A percentile compares a stretch with the other conserved stretches of the same genome.
Conservation (phyloP, 1,284 basidiomycete species). For the Xerocomus tenax region DNA sequence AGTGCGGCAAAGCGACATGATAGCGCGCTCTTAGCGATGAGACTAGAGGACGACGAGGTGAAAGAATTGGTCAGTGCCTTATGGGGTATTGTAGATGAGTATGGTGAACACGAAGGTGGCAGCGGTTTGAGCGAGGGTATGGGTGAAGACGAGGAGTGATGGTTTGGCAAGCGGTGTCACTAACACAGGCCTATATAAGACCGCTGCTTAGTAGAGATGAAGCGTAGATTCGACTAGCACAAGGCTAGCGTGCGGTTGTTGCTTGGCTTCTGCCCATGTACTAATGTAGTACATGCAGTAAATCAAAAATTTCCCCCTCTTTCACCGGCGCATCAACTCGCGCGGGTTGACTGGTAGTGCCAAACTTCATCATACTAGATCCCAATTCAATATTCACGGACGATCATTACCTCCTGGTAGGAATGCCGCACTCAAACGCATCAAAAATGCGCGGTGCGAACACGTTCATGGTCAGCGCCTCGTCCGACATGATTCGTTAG, state of each 20-base stretch:
- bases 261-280: too few relatives aligned
- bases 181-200: too few relatives aligned
- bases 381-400: not conserved
- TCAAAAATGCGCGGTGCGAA: not conserved
- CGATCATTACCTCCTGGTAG: not conserved
- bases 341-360: too few relatives aligned
- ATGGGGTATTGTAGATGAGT: slow-evolving; percentile 45
- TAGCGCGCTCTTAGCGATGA: slow-evolving; percentile 24
- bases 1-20: slow-evolving; percentile 27
- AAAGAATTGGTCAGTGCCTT: slow-evolving; percentile 44
- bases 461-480: not conserved
- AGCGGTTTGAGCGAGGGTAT: slow-evolving; percentile 17
- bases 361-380: not conserved
- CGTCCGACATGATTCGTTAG: not conserved
- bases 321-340: not conserved
- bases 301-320: not conserved
- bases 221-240: too few relatives aligned
- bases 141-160: slow-evolving; percentile 26
- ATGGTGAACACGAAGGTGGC: slow-evolving; percentile 27
- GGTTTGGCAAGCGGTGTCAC: not conserved
- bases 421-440: too few relatives aligned
- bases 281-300: too few relatives aligned
- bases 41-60: slow-evolving; percentile 42
- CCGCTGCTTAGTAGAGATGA: too few relatives aligned
- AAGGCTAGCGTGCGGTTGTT: too few relatives aligned